Conservation (phyloP, 2,329 filamentous ascomycete species). For the Paecilomyces variotii region DNA sequence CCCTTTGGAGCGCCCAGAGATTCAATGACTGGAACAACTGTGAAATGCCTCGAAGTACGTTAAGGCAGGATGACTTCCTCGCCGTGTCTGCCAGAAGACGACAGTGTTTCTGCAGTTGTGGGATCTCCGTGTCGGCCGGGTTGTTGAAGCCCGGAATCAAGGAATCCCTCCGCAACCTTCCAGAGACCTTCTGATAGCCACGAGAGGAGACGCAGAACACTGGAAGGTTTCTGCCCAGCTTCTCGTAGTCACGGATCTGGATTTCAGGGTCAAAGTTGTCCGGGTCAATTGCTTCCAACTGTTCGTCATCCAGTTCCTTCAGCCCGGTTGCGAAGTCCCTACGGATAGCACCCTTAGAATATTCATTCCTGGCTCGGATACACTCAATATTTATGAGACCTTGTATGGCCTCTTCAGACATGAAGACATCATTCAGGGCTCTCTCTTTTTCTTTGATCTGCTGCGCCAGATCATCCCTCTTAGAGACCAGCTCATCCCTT, state of each 20-base stretch:
- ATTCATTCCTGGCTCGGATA: background rate
- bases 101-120: constrained; percentile 52
- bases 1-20: background rate
- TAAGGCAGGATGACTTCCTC: constrained; percentile 26
- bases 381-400: background rate
- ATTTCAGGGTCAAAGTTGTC: constrained; percentile 20
- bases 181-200: constrained; percentile 56
- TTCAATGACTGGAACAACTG: constrained; percentile 1
- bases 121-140: constrained; percentile 51
- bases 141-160: constrained; percentile 45
- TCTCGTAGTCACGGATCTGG: constrained; percentile 51
- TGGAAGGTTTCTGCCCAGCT: constrained; percentile 47
- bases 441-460: constrained; percentile 3
- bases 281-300: background rate
- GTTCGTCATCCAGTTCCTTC: background rate
- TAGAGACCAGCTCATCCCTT: background rate
- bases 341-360: background rate
- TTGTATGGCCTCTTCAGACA: constrained; percentile 11
- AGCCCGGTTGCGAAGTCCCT: background rate
- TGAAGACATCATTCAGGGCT: constrained; percentile 12
- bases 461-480: constrained; percentile 21
- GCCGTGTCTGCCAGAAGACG: constrained; percentile 48
- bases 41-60: constrained; percentile 26
- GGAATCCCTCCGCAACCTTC: constrained; percentile 46
- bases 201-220: constrained; percentile 59